These are phyloP conservation scores for Plasmodium yoelii DNA, from an alignment of 169 alveolate species.

Conservation along the genomic window DNA sequence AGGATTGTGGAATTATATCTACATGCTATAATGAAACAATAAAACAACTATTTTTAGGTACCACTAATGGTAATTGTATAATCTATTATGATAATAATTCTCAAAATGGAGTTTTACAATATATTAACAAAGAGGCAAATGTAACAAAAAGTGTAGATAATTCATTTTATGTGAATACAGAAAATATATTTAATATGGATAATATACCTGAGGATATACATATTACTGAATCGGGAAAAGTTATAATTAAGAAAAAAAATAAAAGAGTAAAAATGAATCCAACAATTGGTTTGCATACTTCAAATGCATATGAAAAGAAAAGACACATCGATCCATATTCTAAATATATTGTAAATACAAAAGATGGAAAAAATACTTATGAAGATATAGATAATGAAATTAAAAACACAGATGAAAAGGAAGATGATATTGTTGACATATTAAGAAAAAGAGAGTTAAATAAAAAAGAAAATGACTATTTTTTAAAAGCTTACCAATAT, in stretches of 20 bases:
- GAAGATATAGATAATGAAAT: not conserved
- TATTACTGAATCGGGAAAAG: conserved; percentile 56
- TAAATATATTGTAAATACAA: conserved; percentile 16
- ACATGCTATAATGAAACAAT: conserved; percentile 23
- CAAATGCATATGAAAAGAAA: conserved; percentile 54
- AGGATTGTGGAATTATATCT: conserved; percentile 46
- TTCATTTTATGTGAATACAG: conserved; percentile 29
- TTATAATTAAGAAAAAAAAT: conserved; percentile 15
- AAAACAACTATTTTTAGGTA: conserved; percentile 54
- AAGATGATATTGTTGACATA: conserved; percentile 30
- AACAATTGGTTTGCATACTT: not conserved
- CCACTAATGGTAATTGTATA: conserved; percentile 44
- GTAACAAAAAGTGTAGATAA: conserved; percentile 1
- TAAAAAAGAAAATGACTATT: conserved; percentile 47
- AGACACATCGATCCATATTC: conserved; percentile 30
- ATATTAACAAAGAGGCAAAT: conserved; percentile 33
- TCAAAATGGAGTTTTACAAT: conserved; percentile 30
- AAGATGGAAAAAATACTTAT: not conserved
- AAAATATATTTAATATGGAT: conserved; percentile 48
- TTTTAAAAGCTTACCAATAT: conserved; percentile 42
- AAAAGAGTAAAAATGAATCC: conserved; percentile 43
- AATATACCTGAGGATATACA: conserved; percentile 38
- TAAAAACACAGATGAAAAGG: not conserved
- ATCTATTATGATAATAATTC: conserved; percentile 29
- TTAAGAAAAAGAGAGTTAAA: conserved; percentile 36